A percentile compares a stretch with the other conserved stretches of the same genome.
phyloP scores from a whole-genome alignment of 2,329 filamentous ascomycete species.

The Ophiostoma himal-ulmi region DNA sequence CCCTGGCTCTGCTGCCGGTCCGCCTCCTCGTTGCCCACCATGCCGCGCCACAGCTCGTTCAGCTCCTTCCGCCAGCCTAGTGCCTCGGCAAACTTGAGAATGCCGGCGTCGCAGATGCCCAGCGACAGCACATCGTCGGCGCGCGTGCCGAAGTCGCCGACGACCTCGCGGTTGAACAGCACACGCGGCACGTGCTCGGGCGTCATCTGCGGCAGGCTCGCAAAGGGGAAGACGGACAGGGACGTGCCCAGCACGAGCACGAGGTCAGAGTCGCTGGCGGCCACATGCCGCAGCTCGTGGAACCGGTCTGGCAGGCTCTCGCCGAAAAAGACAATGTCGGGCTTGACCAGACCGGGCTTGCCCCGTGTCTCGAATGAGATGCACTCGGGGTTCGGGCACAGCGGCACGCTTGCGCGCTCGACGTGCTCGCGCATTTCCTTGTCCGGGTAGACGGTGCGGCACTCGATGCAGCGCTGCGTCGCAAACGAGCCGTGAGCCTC shows the following conservation, averaged over 20 bases:
- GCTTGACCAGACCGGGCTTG: conserved; percentile 80
- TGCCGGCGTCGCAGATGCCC: conserved; percentile 76
- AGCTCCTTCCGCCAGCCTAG: conserved; percentile 84
- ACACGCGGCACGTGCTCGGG: conserved; percentile 62
- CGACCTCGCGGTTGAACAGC: conserved; percentile 79
- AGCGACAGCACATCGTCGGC: conserved; percentile 80
- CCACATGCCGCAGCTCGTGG: conserved; percentile 50
- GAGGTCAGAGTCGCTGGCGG: conserved; percentile 37
- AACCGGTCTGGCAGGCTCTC: conserved; percentile 57
- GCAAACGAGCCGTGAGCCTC: conserved; percentile 97
- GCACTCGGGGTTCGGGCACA: conserved; percentile 45
- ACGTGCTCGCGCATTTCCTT: conserved; percentile 71
- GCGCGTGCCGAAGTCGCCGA: conserved; percentile 70
- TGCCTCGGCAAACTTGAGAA: conserved; percentile 69
- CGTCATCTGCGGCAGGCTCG: conserved; percentile 64
- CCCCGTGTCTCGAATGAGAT: conserved; percentile 25
- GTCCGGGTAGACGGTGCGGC: conserved; percentile 64
- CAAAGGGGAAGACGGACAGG: conserved; percentile 64
- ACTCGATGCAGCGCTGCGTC: conserved; percentile 85
- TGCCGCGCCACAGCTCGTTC: conserved; percentile 64
- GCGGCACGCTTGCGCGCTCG: conserved; percentile 60
- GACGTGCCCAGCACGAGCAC: conserved; percentile 33
- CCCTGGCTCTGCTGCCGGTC: conserved; percentile 41
- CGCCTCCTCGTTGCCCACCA: conserved; percentile 57
- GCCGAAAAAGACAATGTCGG: conserved; percentile 92